Percentiles rank a stretch among this genome's conserved stretches.
phyloP scores from a whole-genome alignment of 176 grass and related monocot species.

The Urochloa ruziziensis region DNA sequence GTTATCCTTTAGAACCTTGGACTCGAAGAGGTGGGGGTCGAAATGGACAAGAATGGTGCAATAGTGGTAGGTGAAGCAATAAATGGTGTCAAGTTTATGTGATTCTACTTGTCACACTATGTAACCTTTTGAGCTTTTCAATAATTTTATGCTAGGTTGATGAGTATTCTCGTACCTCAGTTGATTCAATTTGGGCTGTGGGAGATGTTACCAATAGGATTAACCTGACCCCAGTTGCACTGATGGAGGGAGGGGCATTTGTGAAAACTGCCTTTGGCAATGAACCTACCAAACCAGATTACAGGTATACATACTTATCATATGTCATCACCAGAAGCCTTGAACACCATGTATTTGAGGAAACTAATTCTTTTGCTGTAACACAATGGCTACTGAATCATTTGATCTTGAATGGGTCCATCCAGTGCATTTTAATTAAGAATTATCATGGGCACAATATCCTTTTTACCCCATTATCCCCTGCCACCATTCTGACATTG shows the following conservation, averaged over 20 bases:
- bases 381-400: not conserved
- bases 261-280: constrained; percentile 61
- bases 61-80: constrained; percentile 56
- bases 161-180: constrained; percentile 67
- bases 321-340: not conserved
- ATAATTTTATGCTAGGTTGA: constrained; percentile 49
- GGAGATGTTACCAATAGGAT: constrained; percentile 80
- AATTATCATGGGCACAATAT: not conserved
- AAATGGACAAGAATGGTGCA: constrained; percentile 58
- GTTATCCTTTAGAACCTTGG: constrained; percentile 63
- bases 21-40: constrained; percentile 63
- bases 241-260: constrained; percentile 82
- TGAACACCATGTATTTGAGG: constrained; percentile 17
- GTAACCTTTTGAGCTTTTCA: constrained; percentile 10
- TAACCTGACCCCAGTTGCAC: constrained; percentile 77
- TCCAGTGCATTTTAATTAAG: not conserved
- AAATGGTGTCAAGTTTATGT: not conserved
- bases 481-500: not conserved
- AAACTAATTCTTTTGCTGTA: not conserved
- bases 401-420: not conserved
- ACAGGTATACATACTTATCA: constrained; percentile 42
- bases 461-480: not conserved
- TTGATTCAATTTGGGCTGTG: constrained; percentile 86
- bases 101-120: not conserved
- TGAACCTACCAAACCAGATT: constrained; percentile 84